A percentile compares a stretch with the other conserved stretches of the same genome.
Conservation (phyloP, 208 protist genomes). For the Willaertia magna region DNA sequence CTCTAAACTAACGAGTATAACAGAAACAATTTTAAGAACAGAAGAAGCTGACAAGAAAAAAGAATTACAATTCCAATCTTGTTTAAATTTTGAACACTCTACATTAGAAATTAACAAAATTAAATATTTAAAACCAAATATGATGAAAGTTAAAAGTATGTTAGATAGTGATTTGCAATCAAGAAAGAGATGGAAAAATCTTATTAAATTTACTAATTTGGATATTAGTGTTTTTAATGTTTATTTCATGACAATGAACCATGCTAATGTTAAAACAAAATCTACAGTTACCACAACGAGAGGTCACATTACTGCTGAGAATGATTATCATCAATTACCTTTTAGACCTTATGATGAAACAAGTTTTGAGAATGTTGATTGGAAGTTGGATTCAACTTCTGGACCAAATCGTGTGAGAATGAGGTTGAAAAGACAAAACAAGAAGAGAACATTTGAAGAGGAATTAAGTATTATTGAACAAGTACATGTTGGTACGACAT, state of each 20-base stretch:
- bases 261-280: not conserved
- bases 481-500: not conserved
- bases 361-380: not conserved
- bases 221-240: not conserved
- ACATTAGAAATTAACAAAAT: not conserved
- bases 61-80: not conserved
- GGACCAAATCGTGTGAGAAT: not conserved
- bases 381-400: not conserved
- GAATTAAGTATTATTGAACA: not conserved
- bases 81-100: not conserved
- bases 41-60: not conserved
- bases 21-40: not conserved
- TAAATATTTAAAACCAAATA: not conserved
- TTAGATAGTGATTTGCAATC: not conserved
- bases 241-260: not conserved
- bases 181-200: not conserved
- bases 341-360: not conserved
- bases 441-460: not conserved
- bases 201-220: not conserved
- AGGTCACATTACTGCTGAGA: not conserved
- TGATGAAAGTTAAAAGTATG: not conserved
- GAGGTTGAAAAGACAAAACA: not conserved
- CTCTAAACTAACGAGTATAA: not conserved
- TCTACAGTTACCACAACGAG: not conserved
- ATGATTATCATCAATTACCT: not conserved